Percentiles rank a stretch among this genome's conserved stretches.
phyloP scores from a whole-genome alignment of 1,284 basidiomycete genomes.

The Spongiforma sp. region DNA sequence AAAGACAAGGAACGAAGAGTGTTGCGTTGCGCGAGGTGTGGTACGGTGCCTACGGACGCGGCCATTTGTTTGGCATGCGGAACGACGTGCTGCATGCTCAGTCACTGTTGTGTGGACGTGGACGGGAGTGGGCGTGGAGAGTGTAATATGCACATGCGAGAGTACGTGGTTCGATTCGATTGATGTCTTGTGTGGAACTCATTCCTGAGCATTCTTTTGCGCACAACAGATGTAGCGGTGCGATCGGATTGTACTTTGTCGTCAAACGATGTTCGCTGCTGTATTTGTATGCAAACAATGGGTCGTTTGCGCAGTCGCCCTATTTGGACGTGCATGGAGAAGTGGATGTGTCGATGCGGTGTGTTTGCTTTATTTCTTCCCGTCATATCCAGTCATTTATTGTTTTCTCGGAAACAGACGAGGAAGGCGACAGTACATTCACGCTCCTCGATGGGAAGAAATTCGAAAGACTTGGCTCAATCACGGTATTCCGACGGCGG shows the following conservation, averaged over 20 bases:
- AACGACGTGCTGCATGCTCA: slow-evolving; percentile 87
- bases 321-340: slow-evolving; percentile 97
- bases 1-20: slow-evolving; percentile 26
- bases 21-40: slow-evolving; percentile 79
- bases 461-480: slow-evolving; percentile 89
- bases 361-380: slow-evolving; percentile 54
- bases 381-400: neutral
- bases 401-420: slow-evolving; percentile 51
- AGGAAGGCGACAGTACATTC: slow-evolving; percentile 88
- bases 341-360: slow-evolving; percentile 92
- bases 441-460: slow-evolving; percentile 90
- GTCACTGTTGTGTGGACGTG: slow-evolving; percentile 88
- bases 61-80: slow-evolving; percentile 96
- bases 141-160: slow-evolving; percentile 94
- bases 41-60: slow-evolving; percentile 82
- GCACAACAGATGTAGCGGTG: slow-evolving; percentile 81
- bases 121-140: slow-evolving; percentile 75
- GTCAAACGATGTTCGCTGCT: slow-evolving; percentile 93
- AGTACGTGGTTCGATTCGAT: slow-evolving; percentile 78
- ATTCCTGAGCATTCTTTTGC: neutral
- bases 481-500: slow-evolving; percentile 89
- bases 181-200: neutral
- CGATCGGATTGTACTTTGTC: slow-evolving; percentile 89
- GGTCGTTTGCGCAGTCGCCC: slow-evolving; percentile 88
- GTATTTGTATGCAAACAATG: slow-evolving; percentile 91